Base-by-base conservation (phyloP, 257 asterid species). In the Nemophila menziesii region DNA sequence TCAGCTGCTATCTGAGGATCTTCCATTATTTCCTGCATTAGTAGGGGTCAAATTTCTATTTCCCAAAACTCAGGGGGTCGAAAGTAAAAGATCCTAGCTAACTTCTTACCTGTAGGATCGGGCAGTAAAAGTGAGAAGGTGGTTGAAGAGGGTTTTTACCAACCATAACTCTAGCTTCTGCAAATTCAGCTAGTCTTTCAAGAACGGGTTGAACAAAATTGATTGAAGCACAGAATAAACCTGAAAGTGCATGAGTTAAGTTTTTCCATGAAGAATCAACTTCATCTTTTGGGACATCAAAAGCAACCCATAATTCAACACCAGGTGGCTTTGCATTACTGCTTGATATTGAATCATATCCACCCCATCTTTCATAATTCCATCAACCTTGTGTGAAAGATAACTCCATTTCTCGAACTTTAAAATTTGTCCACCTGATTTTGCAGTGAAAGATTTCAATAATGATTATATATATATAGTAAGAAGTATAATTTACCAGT, bases 381-480 rank as follows among this genome's bases (percentile, higher is more conserved):
- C 96, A 90, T 21, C 94, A 92, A 29, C 98, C 98, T 69, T 85
- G 98, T 11, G 98, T 81, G 68, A 81, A 90, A n/a, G 98, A 85
- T 44, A 90, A 65, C 74, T 85, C 96, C 96, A 90, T 74, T 63
- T 90, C 94, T 52, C 77, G 82, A 27, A 90, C 48, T 63, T 52
- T n/a, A 78, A 62, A 79, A 85, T 69, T 85, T 90, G 60, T 77
- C 90, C 39, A 74, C 85, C 98, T 90, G 74, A 55, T 68, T 23
- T n/a, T 46, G 64, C 65, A 68, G 47, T 34, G 12, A 18, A 53
- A 18, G 29, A 12, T 7, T 26, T 22, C 33, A 5, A n/a, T n/a
- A n/a, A n/a, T n/a, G n/a, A n/a, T n/a, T n/a, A n/a, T n/a, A 8
- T 12, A 47, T 3, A 57, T 12, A 24, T 20, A 16, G 11, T 17